phyloP scores from a whole-genome alignment of 2,329 filamentous ascomycete species.

The Aspergillus puulaauensis region DNA sequence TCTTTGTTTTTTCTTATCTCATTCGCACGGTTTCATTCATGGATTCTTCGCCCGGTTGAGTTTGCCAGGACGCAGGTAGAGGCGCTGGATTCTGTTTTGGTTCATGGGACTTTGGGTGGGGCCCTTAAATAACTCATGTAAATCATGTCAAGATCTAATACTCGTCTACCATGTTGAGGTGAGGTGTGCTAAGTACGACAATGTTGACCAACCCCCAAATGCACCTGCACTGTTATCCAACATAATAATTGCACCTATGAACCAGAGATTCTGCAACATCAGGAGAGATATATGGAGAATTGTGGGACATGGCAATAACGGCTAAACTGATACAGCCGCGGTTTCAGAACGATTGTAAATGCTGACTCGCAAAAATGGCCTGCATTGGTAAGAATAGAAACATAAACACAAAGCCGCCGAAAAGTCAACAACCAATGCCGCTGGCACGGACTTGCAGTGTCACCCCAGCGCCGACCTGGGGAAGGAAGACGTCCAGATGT shows the following conservation, averaged over 20 bases:
- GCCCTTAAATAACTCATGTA: not conserved
- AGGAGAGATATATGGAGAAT: not conserved
- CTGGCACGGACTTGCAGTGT: not conserved
- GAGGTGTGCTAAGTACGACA: not conserved
- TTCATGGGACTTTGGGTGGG: not conserved
- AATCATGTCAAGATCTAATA: not conserved
- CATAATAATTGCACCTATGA: not conserved
- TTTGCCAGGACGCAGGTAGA: not conserved
- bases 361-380: conserved; percentile 2
- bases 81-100: not conserved
- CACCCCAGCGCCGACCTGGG: not conserved
- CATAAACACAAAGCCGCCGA: conserved; percentile 3
- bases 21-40: not conserved
- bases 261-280: not conserved
- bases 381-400: conserved; percentile 6
- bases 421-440: not conserved
- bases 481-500: conserved; percentile 6
- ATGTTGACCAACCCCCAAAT: not conserved
- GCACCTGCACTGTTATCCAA: not conserved
- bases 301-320: not conserved
- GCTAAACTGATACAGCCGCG: not conserved
- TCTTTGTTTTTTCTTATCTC: not conserved
- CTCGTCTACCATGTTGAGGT: not conserved
- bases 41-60: not conserved
- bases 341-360: not conserved